These are phyloP conservation scores for Phaeodactylum tricornutum DNA, from an alignment of 108 stramenopile species.

Conservation along the genomic window DNA sequence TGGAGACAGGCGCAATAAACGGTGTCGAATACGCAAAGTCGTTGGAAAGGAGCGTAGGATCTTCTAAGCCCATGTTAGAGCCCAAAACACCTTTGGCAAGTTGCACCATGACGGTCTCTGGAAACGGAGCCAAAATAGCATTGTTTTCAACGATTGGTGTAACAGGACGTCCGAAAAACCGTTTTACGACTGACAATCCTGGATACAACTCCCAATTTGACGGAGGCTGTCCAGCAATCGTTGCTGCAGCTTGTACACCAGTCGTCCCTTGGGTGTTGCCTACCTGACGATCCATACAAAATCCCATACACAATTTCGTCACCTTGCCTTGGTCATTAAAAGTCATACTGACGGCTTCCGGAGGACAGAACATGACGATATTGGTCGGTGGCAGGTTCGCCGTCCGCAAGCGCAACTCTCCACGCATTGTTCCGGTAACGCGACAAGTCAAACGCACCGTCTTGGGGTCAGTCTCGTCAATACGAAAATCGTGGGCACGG, in stretches of 20 bases:
- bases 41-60: constrained; percentile 28
- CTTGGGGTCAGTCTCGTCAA: constrained; percentile 16
- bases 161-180: constrained; percentile 20
- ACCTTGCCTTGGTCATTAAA: constrained; percentile 33
- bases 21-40: constrained; percentile 32
- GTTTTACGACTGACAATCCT: constrained; percentile 5
- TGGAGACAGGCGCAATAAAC: constrained; percentile 20
- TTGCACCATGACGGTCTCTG: constrained; percentile 49
- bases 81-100: constrained; percentile 45
- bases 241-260: constrained; percentile 38
- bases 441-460: constrained; percentile 42
- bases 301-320: constrained; percentile 35
- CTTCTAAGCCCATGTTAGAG: constrained; percentile 23
- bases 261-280: constrained; percentile 47
- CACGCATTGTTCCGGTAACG: constrained; percentile 32
- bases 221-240: constrained; percentile 19
- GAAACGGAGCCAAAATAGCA: constrained; percentile 37
- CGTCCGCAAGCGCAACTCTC: constrained; percentile 23
- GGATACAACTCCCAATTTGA: constrained; percentile 29
- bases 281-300: constrained; percentile 43
- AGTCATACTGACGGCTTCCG: constrained; percentile 38
- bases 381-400: constrained; percentile 27
- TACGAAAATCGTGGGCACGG: constrained; percentile 42
- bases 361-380: constrained; percentile 34
- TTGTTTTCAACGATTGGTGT: constrained; percentile 14